phyloP scores from a whole-genome alignment of 148 eudicot species.

The Euryodendron excelsum region DNA sequence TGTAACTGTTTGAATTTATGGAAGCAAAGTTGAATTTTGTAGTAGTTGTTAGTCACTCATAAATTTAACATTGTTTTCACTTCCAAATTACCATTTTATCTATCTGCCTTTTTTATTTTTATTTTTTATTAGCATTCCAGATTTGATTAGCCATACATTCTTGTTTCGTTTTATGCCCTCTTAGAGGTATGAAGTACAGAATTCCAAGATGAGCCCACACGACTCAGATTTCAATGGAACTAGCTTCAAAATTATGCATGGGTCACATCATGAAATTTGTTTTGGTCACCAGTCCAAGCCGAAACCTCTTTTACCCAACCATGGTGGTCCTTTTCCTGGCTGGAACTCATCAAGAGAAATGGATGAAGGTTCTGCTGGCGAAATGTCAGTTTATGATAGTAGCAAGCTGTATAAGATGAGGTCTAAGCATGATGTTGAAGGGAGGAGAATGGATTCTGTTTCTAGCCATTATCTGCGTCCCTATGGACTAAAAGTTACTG shows the following conservation, averaged over 20 bases:
- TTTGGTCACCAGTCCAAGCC: constrained; percentile 24
- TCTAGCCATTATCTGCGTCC: constrained; percentile 25
- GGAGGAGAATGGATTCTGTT: constrained; percentile 29
- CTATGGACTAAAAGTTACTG: constrained; percentile 36
- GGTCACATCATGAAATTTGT: constrained; percentile 22
- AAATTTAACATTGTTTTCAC: neutral
- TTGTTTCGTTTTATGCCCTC: neutral
- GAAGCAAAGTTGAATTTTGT: constrained; percentile 1
- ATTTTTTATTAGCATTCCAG: neutral
- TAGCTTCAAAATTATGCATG: constrained; percentile 23
- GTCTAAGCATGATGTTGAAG: constrained; percentile 25
- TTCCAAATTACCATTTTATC: neutral
- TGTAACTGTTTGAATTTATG: neutral
- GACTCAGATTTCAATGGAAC: constrained; percentile 28
- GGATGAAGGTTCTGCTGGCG: constrained; percentile 25
- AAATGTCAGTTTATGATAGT: constrained; percentile 24
- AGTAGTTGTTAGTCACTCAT: neutral
- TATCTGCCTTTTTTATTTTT: neutral
- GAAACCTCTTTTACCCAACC: constrained; percentile 25
- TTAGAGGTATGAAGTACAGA: constrained; percentile 17
- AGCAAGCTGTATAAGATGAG: constrained; percentile 12
- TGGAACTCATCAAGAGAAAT: constrained; percentile 29
- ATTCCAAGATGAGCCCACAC: constrained; percentile 27
- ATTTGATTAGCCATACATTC: neutral
- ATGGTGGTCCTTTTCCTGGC: constrained; percentile 16